Evolutionary conservation across 192 early-diverging fungal species (phyloP), one percentile per base, ranked within the genome.

Genomic region (Mortierella hygrophila): DNA sequence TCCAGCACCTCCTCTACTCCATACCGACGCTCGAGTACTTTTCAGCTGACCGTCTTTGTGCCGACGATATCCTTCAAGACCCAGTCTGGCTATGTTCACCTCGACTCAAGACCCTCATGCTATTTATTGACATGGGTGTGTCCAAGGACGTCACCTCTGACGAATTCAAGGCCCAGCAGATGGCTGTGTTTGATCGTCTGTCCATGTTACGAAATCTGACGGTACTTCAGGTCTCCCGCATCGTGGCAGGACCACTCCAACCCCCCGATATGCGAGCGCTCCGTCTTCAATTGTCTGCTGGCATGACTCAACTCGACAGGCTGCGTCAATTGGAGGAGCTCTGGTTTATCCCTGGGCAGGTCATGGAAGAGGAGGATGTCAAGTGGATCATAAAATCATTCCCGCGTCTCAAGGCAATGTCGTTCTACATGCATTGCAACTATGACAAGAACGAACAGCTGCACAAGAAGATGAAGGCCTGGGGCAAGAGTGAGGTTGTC

Each of bases 11-110:
- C 10, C 18, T 70, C 7, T 38, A 23, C 18, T 41, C 69, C 2
- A 70, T 70, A n/a, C 40, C 69, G 38, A 41, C 38, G 69, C 40
- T 70, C 7, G 38, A 42, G 10, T 70, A 41, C 40, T 70, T 70
- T 41, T 70, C 37, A 9, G 69, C 69, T 2, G 69, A 70, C 16
- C 69, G 69, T 20, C 69, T 70, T 23, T 70, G 38, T 70, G 69
- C 35, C 35, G 20, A 38, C 69, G 29, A 70, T 41, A 70, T 70
- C 38, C 35, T 42, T n/a, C 40, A 38, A 21, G 69, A 42, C 6
- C 40, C 69, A 6, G 23, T 3, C 23, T 70, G 69, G 69, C 38
- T 38, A 70, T 70, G 69, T 7, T 65, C 60, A 9, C 20, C 18
- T 20, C 38, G 20, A 41, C 69, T 70, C 16, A 42, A 41, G 40